Percentiles rank a stretch among this genome's conserved stretches.
Conservation (phyloP, 805 yeast species). For the Kodamaea leandrae region DNA sequence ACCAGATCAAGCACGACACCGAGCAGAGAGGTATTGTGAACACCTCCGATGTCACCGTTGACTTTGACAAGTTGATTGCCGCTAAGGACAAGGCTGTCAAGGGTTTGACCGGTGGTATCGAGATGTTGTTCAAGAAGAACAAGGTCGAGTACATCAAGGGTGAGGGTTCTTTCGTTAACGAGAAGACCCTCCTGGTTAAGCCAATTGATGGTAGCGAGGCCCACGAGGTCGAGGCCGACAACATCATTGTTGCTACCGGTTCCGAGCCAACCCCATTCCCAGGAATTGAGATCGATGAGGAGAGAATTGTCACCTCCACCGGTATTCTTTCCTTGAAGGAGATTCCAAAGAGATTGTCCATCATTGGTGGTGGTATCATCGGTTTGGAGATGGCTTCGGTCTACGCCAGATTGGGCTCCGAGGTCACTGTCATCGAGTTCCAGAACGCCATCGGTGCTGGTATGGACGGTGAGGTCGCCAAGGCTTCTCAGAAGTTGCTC, state of each 20-base stretch:
- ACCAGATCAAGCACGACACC: constrained; percentile 83
- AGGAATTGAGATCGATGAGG: constrained; percentile 93
- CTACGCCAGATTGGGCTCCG: constrained; percentile 90
- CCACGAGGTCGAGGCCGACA: constrained; percentile 71
- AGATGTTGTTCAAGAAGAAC: constrained; percentile 91
- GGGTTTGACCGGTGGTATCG: constrained; percentile 91
- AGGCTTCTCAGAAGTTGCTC: constrained; percentile 82
- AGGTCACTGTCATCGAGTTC: constrained; percentile 93
- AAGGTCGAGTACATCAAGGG: constrained; percentile 95
- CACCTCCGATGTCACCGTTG: constrained; percentile 64
- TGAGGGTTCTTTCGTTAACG: constrained; percentile 81
- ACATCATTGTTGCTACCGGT: constrained; percentile 95
- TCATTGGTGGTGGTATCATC: constrained; percentile 99
- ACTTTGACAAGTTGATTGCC: constrained; percentile 77
- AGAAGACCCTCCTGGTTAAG: constrained; percentile 70
- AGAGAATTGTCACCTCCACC: constrained; percentile 93
- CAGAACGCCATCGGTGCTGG: constrained; percentile 93
- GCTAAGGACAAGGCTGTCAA: constrained; percentile 90
- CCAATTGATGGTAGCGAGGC: constrained; percentile 84
- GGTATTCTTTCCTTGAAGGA: constrained; percentile 84
- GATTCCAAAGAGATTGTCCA: constrained; percentile 86
- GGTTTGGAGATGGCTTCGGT: constrained; percentile 99
- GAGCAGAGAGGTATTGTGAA: constrained; percentile 88
- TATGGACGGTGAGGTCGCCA: constrained; percentile 95
- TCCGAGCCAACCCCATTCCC: constrained; percentile 99